phyloP scores from a whole-genome alignment of 352 stramenopile species.

The Phytophthora lateralis region DNA sequence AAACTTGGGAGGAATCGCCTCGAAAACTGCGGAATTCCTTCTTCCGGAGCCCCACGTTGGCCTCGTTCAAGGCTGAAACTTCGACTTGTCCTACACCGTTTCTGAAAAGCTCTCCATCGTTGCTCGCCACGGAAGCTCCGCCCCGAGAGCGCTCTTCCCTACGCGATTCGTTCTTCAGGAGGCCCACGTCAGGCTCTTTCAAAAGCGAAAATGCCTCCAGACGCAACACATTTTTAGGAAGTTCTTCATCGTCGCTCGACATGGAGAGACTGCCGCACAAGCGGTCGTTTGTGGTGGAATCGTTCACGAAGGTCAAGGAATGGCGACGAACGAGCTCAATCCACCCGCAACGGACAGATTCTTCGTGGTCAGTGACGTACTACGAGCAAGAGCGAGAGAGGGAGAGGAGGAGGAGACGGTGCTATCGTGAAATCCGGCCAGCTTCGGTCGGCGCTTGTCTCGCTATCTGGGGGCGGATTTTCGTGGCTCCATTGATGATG shows the following conservation, averaged over 20 bases:
- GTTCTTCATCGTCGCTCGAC: background rate
- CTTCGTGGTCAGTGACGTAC: slow-evolving; percentile 21
- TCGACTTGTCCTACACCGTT: slow-evolving; percentile 1
- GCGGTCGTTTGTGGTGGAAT: slow-evolving; percentile 17
- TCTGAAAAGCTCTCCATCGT: slow-evolving; percentile 1
- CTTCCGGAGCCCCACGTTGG: slow-evolving; percentile 1
- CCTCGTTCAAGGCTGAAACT: background rate
- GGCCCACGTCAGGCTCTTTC: background rate
- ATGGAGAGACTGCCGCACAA: background rate
- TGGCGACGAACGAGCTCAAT: slow-evolving; percentile 11
- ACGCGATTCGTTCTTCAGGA: background rate
- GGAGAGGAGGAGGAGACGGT: slow-evolving; percentile 9
- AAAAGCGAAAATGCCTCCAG: background rate
- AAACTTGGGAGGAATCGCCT: background rate
- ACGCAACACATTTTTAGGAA: background rate
- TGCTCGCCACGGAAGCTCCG: background rate
- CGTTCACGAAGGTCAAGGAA: slow-evolving; percentile 8
- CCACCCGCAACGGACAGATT: slow-evolving; percentile 22
- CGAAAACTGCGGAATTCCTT: slow-evolving; percentile 8
- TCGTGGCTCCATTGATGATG: slow-evolving; percentile 24
- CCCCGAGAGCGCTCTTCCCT: background rate
- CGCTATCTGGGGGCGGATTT: slow-evolving; percentile 26
- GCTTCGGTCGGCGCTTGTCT: slow-evolving; percentile 31
- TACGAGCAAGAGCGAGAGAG: slow-evolving; percentile 24
- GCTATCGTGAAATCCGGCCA: slow-evolving; percentile 29